These are phyloP conservation scores for Boletus sp. DNA, from an alignment of 768 basidiomycete genomes.

Conservation along the genomic window DNA sequence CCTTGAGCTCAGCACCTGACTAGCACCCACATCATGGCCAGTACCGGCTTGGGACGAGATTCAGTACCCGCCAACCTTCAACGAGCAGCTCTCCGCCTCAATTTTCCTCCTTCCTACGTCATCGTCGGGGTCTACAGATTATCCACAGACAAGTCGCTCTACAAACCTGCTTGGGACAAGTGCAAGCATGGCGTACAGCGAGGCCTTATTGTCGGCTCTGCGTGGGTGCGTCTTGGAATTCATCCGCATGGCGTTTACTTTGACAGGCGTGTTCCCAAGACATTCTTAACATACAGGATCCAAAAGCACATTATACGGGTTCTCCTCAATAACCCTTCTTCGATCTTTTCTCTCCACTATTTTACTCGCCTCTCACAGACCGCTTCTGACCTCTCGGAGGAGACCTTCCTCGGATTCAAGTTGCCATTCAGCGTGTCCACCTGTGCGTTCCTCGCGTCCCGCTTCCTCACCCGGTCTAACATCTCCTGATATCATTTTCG, in stretches of 20 bases:
- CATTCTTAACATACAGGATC: slow-evolving; percentile 64
- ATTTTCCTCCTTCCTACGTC: slow-evolving; percentile 81
- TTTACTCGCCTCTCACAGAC: slow-evolving; percentile 28
- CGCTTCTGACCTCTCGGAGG: slow-evolving; percentile 34
- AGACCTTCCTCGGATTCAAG: slow-evolving; percentile 62
- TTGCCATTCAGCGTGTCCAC: slow-evolving; percentile 70
- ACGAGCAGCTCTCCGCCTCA: slow-evolving; percentile 59
- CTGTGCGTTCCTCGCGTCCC: slow-evolving; percentile 42
- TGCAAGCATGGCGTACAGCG: slow-evolving; percentile 74
- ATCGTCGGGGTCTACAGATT: slow-evolving; percentile 84
- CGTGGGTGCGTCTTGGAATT: slow-evolving; percentile 54
- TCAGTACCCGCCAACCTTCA: slow-evolving; percentile 45
- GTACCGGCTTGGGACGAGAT: slow-evolving; percentile 12
- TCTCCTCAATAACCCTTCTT: slow-evolving; percentile 25
- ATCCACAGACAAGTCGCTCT: slow-evolving; percentile 67
- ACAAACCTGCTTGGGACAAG: slow-evolving; percentile 80
- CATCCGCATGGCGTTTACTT: neutral
- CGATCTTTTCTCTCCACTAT: slow-evolving; percentile 26
- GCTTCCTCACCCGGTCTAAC: neutral
- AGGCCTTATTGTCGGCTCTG: slow-evolving; percentile 63
- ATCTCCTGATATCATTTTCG: neutral
- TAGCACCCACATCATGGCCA: neutral
- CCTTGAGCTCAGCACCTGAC: too few relatives aligned
- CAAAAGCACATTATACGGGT: slow-evolving; percentile 63
- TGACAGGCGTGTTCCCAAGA: slow-evolving; percentile 37